These are phyloP conservation scores for Gigaspora rosea DNA, from an alignment of 192 early-diverging fungal genomes.

Conservation along the genomic window DNA sequence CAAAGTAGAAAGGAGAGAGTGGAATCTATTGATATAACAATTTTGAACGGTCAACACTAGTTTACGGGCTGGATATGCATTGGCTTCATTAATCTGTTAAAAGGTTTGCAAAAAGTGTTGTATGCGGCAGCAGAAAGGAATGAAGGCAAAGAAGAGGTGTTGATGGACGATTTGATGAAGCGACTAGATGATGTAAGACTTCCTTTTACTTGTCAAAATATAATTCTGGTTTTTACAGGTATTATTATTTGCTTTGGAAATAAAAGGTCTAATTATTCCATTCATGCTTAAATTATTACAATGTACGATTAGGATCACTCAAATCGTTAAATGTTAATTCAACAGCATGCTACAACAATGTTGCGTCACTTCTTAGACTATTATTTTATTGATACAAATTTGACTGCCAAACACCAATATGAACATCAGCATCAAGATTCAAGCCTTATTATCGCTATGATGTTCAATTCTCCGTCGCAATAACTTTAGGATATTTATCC, in stretches of 20 bases:
- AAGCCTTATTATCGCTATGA: conserved; percentile 38
- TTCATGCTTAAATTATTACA: neutral
- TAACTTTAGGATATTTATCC: conserved; percentile 42
- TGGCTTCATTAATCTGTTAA: conserved; percentile 37
- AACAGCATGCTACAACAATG: conserved; percentile 20
- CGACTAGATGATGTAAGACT: conserved; percentile 41
- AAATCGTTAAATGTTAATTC: conserved; percentile 1
- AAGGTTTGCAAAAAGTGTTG: conserved; percentile 17
- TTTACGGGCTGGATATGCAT: conserved; percentile 50
- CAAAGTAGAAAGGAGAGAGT: conserved; percentile 34
- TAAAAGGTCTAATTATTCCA: neutral
- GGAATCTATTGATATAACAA: conserved; percentile 33
- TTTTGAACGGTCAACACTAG: conserved; percentile 53
- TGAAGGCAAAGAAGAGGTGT: conserved; percentile 36
- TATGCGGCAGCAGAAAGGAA: conserved; percentile 24
- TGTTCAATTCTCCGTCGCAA: conserved; percentile 44
- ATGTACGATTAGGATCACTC: neutral
- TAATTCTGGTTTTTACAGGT: conserved; percentile 47
- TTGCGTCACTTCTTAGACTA: conserved; percentile 38
- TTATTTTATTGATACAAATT: conserved; percentile 31
- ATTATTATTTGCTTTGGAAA: neutral
- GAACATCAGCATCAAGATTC: conserved; percentile 33
- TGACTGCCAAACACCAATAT: neutral
- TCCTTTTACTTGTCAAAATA: conserved; percentile 42
- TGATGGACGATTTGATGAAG: conserved; percentile 41